Conservation (phyloP, 169 alveolate genomes). For the Cryptosporidium andersoni region DNA sequence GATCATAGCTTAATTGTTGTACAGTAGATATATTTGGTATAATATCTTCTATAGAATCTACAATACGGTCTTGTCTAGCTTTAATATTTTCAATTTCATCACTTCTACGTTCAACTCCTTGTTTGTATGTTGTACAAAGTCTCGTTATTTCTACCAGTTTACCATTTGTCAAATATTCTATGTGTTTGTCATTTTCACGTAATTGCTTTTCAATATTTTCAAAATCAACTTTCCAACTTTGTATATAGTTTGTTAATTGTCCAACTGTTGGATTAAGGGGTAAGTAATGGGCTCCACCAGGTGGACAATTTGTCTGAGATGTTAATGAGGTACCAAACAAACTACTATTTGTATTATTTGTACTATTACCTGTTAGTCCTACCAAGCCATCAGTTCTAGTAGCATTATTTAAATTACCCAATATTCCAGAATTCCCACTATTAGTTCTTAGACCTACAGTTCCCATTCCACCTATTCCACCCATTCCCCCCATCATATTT, state of each 20-base stretch:
- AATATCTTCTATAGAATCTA: conserved; percentile 47
- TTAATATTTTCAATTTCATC: conserved; percentile 68
- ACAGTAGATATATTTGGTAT: conserved; percentile 54
- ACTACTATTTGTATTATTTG: no score
- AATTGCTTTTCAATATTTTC: conserved; percentile 52
- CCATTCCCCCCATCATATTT: no score
- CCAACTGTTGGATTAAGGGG: conserved; percentile 67
- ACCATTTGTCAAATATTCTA: conserved; percentile 53
- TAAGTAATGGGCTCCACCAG: conserved; percentile 49
- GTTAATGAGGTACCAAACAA: no score
- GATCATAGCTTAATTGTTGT: conserved; percentile 58
- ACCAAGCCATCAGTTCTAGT: conserved; percentile 9
- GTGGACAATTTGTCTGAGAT: no score
- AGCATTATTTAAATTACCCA: conserved; percentile 1
- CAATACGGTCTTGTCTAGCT: conserved; percentile 27
- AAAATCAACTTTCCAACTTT: conserved; percentile 62
- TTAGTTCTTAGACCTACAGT: no score
- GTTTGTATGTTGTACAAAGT: conserved; percentile 45
- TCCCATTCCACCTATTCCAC: no score
- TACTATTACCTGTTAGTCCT: neutral
- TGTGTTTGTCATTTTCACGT: conserved; percentile 55
- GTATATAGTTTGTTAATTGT: conserved; percentile 66
- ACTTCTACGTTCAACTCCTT: conserved; percentile 63
- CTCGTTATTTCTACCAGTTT: conserved; percentile 55
- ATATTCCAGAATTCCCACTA: no score